Conservation (phyloP, 495 filamentous ascomycete species). For the Tuber magnatum region DNA sequence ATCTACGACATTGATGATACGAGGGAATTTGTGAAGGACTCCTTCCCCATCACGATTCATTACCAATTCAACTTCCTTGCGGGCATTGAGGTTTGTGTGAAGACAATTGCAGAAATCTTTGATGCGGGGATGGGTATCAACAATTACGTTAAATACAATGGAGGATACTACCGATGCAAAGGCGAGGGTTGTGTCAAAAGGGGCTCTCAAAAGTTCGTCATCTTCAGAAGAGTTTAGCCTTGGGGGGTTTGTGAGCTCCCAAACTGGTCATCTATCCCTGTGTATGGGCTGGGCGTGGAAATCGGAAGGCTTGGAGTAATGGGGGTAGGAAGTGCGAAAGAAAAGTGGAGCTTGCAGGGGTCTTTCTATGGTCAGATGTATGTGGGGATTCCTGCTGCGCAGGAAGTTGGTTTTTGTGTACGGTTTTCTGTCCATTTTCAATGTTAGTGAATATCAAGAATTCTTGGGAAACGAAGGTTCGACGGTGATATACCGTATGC, state of each 20-base stretch:
- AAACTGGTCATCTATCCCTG: background rate
- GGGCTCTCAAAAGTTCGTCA: background rate
- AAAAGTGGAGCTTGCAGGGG: background rate
- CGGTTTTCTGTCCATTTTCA: background rate
- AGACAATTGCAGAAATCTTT: background rate
- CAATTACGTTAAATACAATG: background rate
- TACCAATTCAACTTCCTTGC: accelerated
- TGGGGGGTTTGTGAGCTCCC: background rate
- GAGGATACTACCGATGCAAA: background rate
- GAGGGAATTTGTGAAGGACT: background rate
- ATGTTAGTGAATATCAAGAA: background rate
- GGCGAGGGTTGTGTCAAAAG: background rate
- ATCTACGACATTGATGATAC: background rate
- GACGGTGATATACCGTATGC: background rate
- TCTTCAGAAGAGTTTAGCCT: background rate
- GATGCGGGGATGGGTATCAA: background rate
- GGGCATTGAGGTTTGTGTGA: background rate
- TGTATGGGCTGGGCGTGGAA: background rate
- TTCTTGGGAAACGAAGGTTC: background rate
- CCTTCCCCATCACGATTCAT: background rate
- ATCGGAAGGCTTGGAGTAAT: background rate
- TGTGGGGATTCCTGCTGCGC: background rate
- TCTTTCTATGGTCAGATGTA: background rate
- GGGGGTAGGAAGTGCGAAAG: background rate
- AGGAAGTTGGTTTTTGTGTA: background rate